phyloP scores from a whole-genome alignment of 768 basidiomycete genomes.

The Auricularia heimuer region DNA sequence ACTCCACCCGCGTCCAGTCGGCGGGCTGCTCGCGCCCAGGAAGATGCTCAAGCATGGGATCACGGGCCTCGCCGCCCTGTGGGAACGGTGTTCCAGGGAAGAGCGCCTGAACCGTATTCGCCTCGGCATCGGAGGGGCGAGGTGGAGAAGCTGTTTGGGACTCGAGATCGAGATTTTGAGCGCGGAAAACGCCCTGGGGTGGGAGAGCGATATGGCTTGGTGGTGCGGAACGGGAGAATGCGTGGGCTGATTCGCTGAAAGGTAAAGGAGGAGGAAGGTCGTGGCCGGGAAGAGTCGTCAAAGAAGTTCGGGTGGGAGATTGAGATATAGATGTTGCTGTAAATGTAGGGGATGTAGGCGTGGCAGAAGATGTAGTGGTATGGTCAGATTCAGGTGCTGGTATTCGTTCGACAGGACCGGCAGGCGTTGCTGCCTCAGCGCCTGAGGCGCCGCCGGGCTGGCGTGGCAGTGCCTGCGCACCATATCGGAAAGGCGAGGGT shows the following conservation, averaged over 20 bases:
- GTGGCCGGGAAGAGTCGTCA: not conserved
- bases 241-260: not conserved
- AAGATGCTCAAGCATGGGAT: not conserved
- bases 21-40: not conserved
- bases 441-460: no score
- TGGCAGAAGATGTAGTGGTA: no score
- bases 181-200: not conserved
- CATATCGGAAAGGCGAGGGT: no score
- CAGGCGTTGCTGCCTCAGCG: no score
- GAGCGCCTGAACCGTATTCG: not conserved
- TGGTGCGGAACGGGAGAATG: not conserved
- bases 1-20: not conserved
- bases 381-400: no score
- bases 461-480: no score
- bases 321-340: not conserved
- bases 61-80: not conserved
- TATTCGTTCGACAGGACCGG: no score
- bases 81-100: not conserved
- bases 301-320: not conserved
- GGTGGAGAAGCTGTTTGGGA: conserved; percentile 1
- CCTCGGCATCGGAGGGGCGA: conserved; percentile 1
- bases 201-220: not conserved
- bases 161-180: not conserved
- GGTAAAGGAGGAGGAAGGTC: not conserved
- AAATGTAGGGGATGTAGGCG: not conserved